Percentiles rank a stretch among this genome's conserved stretches.
Evolutionary conservation across 75 land plant genomes (phyloP).

Genomic region (Larix kaempferi): DNA sequence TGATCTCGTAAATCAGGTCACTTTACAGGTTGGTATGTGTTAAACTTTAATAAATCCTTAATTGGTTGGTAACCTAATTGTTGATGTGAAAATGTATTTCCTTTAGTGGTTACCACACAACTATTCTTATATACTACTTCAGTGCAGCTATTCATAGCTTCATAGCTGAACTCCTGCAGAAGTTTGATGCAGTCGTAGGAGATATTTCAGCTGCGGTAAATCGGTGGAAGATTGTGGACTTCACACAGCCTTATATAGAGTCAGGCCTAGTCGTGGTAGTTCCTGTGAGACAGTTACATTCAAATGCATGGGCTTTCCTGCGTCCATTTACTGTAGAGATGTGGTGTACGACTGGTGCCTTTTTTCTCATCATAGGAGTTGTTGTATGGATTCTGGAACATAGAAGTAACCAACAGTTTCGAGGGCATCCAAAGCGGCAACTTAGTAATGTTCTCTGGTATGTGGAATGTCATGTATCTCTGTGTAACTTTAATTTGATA

Average conservation of each 20-base stretch:
- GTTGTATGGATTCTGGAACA: too few relatives aligned
- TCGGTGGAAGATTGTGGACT: conserved; percentile 34
- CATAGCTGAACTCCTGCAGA: conserved; percentile 17
- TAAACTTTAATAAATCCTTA: conserved; percentile 2
- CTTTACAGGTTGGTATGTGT: conserved; percentile 35
- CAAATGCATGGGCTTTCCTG: conserved; percentile 47
- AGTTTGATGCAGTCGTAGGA: conserved; percentile 38
- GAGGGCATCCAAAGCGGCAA: too few relatives aligned
- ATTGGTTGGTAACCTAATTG: background rate
- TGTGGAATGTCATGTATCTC: too few relatives aligned
- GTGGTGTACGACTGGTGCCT: conserved; percentile 43
- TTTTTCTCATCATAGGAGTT: conserved; percentile 35
- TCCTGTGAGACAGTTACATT: background rate
- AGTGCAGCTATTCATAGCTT: background rate
- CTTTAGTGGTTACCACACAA: background rate
- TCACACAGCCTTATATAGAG: conserved; percentile 39
- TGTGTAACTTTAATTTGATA: too few relatives aligned
- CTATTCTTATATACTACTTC: conserved; percentile 1
- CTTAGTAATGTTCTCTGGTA: too few relatives aligned
- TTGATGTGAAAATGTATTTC: background rate
- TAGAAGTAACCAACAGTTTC: too few relatives aligned
- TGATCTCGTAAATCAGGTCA: conserved; percentile 33
- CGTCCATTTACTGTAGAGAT: conserved; percentile 34
- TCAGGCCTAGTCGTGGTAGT: conserved; percentile 36
- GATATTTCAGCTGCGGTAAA: conserved; percentile 32